These are phyloP conservation scores for Akanthomyces dipterigenus DNA, from an alignment of 2,329 filamentous ascomycete species.

Conservation along the genomic window DNA sequence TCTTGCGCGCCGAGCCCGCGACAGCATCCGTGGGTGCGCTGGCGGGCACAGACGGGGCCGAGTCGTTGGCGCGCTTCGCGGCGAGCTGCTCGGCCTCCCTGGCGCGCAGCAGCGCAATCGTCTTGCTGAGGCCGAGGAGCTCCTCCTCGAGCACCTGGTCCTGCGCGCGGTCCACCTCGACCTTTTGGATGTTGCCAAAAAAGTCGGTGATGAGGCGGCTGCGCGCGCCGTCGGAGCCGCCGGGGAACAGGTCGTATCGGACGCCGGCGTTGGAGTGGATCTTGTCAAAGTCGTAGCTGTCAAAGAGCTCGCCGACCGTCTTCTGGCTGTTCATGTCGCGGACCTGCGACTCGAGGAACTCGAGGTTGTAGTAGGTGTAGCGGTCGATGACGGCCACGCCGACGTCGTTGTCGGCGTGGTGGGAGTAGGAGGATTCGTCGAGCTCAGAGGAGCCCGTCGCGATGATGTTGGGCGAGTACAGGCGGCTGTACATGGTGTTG, in stretches of 20 bases:
- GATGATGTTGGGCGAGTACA: slow-evolving; percentile 97
- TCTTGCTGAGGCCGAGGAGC: slow-evolving; percentile 65
- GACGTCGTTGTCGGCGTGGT: slow-evolving; percentile 96
- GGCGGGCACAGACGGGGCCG: slow-evolving; percentile 20
- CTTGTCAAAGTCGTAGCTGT: slow-evolving; percentile 90
- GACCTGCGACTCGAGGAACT: slow-evolving; percentile 89
- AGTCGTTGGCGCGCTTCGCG: slow-evolving; percentile 20
- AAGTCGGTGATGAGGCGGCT: slow-evolving; percentile 88
- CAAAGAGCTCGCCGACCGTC: slow-evolving; percentile 88
- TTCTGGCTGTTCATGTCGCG: slow-evolving; percentile 79
- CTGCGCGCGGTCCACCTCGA: slow-evolving; percentile 70
- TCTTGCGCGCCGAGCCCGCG: slow-evolving; percentile 18
- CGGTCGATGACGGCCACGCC: slow-evolving; percentile 97
- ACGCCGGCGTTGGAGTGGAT: slow-evolving; percentile 91
- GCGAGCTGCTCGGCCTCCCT: slow-evolving; percentile 40
- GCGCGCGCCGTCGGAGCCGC: slow-evolving; percentile 70
- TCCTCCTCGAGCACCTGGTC: slow-evolving; percentile 62
- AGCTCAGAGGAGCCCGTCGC: slow-evolving; percentile 95
- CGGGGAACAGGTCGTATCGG: slow-evolving; percentile 89
- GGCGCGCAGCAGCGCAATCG: slow-evolving; percentile 48
- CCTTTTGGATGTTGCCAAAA: slow-evolving; percentile 96
- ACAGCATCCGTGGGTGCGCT: slow-evolving; percentile 22
- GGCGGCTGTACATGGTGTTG: slow-evolving; percentile 97
- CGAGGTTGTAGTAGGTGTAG: slow-evolving; percentile 97
- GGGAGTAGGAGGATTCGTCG: slow-evolving; percentile 93